Evolutionary conservation across 1,284 basidiomycete species (phyloP).

Genomic region (Heimioporus retisporus): DNA sequence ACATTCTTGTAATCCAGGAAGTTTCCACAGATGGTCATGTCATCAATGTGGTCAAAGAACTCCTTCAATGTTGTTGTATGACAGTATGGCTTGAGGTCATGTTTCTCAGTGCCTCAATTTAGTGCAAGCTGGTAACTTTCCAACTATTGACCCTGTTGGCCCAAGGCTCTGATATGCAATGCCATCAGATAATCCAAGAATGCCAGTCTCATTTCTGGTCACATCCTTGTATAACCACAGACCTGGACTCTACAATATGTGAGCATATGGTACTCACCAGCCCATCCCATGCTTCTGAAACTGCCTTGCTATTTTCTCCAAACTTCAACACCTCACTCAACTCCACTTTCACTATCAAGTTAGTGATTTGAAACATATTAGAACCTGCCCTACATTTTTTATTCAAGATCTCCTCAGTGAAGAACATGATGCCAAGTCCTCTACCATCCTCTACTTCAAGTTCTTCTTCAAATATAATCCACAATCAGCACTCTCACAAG

Average conservation of each 20-base stretch:
- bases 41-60: not conserved
- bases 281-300: no score
- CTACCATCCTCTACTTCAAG: no score
- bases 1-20: slow-evolving; percentile 4
- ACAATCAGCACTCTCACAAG: not conserved
- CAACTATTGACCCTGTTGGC: not conserved
- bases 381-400: not conserved
- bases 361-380: not conserved
- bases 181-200: no score
- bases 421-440: not conserved
- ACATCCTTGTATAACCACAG: no score
- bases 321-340: not conserved
- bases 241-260: no score
- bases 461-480: not conserved
- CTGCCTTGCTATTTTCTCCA: no score
- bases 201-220: no score
- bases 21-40: not conserved
- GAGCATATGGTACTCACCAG: not conserved
- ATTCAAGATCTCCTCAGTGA: not conserved
- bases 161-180: no score
- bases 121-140: not conserved
- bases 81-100: no score
- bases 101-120: no score
- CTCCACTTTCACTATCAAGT: not conserved
- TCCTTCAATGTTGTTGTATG: not conserved